Percentiles rank a stretch among this genome's conserved stretches.
These are phyloP conservation scores for Stemphylium vesicarium DNA, from an alignment of 2,329 filamentous ascomycete species.

Conservation along the genomic window DNA sequence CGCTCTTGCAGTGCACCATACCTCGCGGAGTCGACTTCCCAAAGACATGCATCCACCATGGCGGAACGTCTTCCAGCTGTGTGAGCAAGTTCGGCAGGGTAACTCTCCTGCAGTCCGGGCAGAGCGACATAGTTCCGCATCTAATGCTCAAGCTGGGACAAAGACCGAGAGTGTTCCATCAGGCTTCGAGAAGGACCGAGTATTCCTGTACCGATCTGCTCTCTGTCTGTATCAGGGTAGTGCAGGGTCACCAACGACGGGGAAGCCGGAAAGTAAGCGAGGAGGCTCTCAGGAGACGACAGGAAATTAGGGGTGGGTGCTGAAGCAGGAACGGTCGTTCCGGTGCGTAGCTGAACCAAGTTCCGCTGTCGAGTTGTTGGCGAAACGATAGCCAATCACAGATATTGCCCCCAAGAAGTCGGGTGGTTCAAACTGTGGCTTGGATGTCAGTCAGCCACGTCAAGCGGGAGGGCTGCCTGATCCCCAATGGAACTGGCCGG, in stretches of 20 bases:
- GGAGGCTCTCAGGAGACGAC: constrained; percentile 3
- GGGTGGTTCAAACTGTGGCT: constrained; percentile 26
- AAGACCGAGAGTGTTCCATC: background rate
- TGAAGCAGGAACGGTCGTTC: constrained; percentile 10
- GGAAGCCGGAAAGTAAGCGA: constrained; percentile 2
- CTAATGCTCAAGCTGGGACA: background rate
- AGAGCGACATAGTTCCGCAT: constrained; percentile 24
- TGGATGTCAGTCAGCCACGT: constrained; percentile 22
- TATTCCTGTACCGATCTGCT: background rate
- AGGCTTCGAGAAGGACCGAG: background rate
- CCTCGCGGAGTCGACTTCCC: too few relatives aligned
- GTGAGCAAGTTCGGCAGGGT: constrained; percentile 13
- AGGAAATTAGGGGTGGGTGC: background rate
- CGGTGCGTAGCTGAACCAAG: constrained; percentile 15
- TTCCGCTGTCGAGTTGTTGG: constrained; percentile 18
- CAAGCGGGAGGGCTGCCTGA: constrained; percentile 11
- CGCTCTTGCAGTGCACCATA: too few relatives aligned
- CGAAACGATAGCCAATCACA: constrained; percentile 21
- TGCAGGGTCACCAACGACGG: constrained; percentile 2
- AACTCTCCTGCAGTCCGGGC: constrained; percentile 20
- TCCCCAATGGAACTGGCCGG: constrained; percentile 2
- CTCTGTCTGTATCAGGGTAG: background rate
- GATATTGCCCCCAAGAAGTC: background rate
- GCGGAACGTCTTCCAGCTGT: background rate
- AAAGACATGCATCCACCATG: background rate